Evolutionary conservation across 495 filamentous ascomycete genomes (phyloP).

Genomic region (Podospora fimiseda): DNA sequence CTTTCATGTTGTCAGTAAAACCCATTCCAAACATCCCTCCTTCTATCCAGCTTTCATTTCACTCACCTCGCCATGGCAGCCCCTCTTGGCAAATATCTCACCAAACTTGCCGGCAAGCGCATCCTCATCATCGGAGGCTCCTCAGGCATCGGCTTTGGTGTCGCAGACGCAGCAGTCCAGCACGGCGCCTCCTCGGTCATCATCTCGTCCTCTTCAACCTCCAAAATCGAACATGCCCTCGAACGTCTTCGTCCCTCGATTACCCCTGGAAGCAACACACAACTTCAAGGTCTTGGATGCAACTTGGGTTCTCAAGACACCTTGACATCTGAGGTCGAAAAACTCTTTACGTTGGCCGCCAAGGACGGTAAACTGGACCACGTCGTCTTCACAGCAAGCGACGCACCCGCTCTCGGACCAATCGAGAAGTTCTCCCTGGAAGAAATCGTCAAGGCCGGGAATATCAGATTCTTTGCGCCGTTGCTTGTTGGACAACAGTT

Average conservation of each 20-base stretch:
- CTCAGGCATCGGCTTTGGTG: constrained; percentile 50
- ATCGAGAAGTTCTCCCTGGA: constrained; percentile 35
- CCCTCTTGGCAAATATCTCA: constrained; percentile 8
- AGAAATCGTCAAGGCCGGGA: constrained; percentile 28
- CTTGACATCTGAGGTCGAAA: constrained; percentile 37
- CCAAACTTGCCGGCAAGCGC: constrained; percentile 32
- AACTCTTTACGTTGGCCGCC: constrained; percentile 36
- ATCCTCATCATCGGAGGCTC: constrained; percentile 51
- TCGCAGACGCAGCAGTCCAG: constrained; percentile 45
- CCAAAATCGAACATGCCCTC: constrained; percentile 34
- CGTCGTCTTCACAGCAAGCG: constrained; percentile 53
- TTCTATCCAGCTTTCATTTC: too few relatives aligned
- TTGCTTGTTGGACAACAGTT: constrained; percentile 47
- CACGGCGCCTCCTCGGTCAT: constrained; percentile 42
- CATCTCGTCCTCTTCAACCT: constrained; percentile 43
- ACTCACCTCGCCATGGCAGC: background rate
- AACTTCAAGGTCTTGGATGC: constrained; percentile 36
- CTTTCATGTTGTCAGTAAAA: too few relatives aligned
- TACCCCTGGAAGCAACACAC: constrained; percentile 23
- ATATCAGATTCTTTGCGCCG: constrained; percentile 45
- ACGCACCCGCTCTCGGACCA: constrained; percentile 29
- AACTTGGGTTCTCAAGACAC: constrained; percentile 42
- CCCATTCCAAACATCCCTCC: too few relatives aligned
- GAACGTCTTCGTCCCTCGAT: constrained; percentile 27
- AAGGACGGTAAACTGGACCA: constrained; percentile 47